A percentile compares a stretch with the other conserved stretches of the same genome.
These are phyloP conservation scores for Tetrapisispora nanseiensis DNA, from an alignment of 805 yeast genomes.

Conservation along the genomic window DNA sequence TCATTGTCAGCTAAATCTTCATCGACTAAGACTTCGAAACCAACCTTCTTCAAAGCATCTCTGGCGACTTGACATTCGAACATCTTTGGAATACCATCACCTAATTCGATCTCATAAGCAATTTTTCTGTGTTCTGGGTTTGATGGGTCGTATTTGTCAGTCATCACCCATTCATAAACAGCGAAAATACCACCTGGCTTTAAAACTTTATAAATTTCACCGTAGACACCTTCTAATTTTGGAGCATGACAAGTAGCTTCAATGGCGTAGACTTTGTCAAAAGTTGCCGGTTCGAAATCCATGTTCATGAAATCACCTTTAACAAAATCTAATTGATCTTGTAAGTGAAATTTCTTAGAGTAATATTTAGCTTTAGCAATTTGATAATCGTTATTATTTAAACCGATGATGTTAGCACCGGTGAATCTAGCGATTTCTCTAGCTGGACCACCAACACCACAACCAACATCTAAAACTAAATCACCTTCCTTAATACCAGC, in stretches of 20 bases:
- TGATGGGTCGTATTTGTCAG: constrained; percentile 79
- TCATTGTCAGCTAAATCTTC: constrained; percentile 73
- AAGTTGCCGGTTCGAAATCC: constrained; percentile 84
- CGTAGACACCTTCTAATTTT: constrained; percentile 86
- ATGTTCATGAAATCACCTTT: constrained; percentile 99
- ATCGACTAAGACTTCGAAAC: constrained; percentile 69
- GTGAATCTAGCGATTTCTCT: constrained; percentile 92
- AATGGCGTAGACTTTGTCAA: constrained; percentile 95
- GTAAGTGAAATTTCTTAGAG: constrained; percentile 55
- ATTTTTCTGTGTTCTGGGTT: constrained; percentile 87
- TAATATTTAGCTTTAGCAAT: constrained; percentile 82
- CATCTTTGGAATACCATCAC: constrained; percentile 99
- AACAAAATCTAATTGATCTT: constrained; percentile 69
- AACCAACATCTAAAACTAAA: constrained; percentile 94
- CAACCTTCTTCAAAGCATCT: constrained; percentile 74
- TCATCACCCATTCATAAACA: constrained; percentile 99
- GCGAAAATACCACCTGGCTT: constrained; percentile 98
- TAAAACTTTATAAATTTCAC: constrained; percentile 86
- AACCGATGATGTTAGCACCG: constrained; percentile 75
- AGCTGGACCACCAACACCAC: constrained; percentile 99
- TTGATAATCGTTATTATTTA: constrained; percentile 96
- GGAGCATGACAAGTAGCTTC: constrained; percentile 99
- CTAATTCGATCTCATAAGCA: constrained; percentile 94
- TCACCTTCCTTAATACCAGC: constrained; percentile 70
- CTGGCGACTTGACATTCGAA: constrained; percentile 75